Base-by-base conservation (phyloP, 2,329 filamentous ascomycete genomes). In the Lachnellula suecica region DNA sequence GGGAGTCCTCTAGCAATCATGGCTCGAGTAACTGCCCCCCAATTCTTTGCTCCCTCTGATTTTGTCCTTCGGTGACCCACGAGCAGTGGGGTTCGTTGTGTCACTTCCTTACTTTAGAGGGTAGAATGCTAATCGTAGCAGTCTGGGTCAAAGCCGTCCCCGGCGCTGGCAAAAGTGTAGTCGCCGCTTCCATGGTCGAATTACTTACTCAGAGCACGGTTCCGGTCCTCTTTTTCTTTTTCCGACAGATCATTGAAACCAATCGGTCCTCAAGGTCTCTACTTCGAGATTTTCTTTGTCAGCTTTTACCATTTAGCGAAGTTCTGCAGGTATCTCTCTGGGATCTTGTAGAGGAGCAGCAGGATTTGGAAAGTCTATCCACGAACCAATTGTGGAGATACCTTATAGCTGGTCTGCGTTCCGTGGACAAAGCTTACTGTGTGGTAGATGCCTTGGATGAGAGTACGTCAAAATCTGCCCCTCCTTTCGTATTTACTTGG, bases 141-240 rank as follows among this genome's bases (percentile, higher is more conserved):
- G 75, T 78, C 0, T 79, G 74, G 75, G 72, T 79, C 20, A 70
- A 69, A 42, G 76, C 74, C 1, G 73, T 75, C 4, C 68, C 73
- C 2, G 74, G 74, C 0, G 62, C 68, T 7, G 72, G 74, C 1
- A 79, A 79, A 47, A 78, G 70, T 3, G 71, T 69, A 0, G 51
- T 70, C 25, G 67, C 68, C 4, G 67, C 67, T 6, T 52, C 56
- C 20, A 44, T 67, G 13, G 54, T 67, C 20, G 47, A 58, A 23
- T 35, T 53, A 61, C 17, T 54, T 66, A 9, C 47, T n/a, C 15
- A 52, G 22, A 49, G 44, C 9, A 24, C 23, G 2, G 42, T 59
- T 4, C 63, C 65, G 2, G 64, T 71, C 6, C 50, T 71, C 7
- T 70, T 63, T 56, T 71, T 71, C 59, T 72, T 71, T 57, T 71